Evolutionary conservation across 148 eudicot species (phyloP).

Genomic region (Fallopia convolvulus): DNA sequence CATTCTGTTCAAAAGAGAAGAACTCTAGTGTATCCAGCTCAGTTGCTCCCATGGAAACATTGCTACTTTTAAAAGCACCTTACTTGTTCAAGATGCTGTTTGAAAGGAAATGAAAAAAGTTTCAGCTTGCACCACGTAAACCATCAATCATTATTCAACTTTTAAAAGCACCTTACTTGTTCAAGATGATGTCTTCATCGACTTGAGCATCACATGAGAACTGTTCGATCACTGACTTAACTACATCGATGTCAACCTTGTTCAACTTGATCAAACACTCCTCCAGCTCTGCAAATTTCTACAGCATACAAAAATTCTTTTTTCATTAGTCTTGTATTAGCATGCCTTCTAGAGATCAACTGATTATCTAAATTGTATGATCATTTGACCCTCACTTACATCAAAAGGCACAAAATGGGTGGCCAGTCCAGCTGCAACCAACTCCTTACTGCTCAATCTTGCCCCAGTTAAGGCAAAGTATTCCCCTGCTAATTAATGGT

Average conservation of each 20-base stretch:
- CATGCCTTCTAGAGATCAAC: too few relatives aligned
- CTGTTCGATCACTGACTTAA: constrained; percentile 70
- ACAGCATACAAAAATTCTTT: neutral
- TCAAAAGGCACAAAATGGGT: constrained; percentile 92
- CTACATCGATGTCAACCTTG: constrained; percentile 58
- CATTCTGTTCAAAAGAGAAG: too few relatives aligned
- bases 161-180: constrained; percentile 42
- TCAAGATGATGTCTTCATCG: constrained; percentile 61
- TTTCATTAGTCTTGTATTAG: too few relatives aligned
- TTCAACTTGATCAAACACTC: constrained; percentile 58
- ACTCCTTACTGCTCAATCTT: constrained; percentile 71
- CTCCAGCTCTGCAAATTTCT: constrained; percentile 83
- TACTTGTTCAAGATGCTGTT: too few relatives aligned
- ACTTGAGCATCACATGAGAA: constrained; percentile 57
- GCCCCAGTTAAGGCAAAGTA: constrained; percentile 87
- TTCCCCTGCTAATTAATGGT: constrained; percentile 91
- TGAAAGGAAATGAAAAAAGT: constrained; percentile 26
- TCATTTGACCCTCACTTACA: constrained; percentile 29
- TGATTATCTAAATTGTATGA: too few relatives aligned
- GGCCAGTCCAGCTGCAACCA: constrained; percentile 78
- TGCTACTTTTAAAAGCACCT: too few relatives aligned
- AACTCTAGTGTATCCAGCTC: too few relatives aligned
- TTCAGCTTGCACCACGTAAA: constrained; percentile 7
- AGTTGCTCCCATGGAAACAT: too few relatives aligned
- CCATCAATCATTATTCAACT: neutral